These are phyloP conservation scores for Candida cerambycidarum DNA, from an alignment of 805 yeast genomes.

Conservation along the genomic window DNA sequence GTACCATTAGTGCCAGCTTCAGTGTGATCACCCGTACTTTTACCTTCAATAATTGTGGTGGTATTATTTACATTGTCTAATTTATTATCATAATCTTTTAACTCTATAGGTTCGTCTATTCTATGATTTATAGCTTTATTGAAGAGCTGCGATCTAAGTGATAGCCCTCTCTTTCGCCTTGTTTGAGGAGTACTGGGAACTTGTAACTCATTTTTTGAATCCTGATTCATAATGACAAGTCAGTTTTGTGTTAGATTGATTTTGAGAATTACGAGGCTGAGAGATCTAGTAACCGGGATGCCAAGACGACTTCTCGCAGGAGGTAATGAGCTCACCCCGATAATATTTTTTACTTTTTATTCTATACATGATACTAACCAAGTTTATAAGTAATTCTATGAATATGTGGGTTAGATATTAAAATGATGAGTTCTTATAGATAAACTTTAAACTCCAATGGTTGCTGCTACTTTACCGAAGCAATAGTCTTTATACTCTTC, in stretches of 20 bases:
- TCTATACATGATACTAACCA: too few relatives aligned
- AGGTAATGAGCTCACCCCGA: too few relatives aligned
- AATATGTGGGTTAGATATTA: neutral
- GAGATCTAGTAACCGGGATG: neutral
- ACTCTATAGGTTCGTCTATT: slow-evolving; percentile 8
- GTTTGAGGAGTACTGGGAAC: slow-evolving; percentile 12
- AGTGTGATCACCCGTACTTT: neutral
- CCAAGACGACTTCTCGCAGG: too few relatives aligned
- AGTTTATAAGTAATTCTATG: too few relatives aligned
- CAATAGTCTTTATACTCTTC: slow-evolving; percentile 44
- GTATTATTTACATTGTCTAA: slow-evolving; percentile 12
- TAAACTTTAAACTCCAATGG: slow-evolving; percentile 19
- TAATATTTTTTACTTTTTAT: too few relatives aligned
- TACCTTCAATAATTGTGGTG: slow-evolving; percentile 15
- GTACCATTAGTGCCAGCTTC: neutral
- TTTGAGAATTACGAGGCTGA: neutral
- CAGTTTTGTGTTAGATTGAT: slow-evolving; percentile 3
- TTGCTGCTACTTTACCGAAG: slow-evolving; percentile 40
- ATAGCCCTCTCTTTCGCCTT: slow-evolving; percentile 61
- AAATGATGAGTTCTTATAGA: too few relatives aligned
- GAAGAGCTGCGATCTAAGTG: slow-evolving; percentile 65
- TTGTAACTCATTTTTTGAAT: neutral
- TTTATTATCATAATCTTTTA: slow-evolving; percentile 11
- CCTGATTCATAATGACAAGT: slow-evolving; percentile 3
- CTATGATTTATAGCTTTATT: slow-evolving; percentile 34